A percentile compares a stretch with the other conserved stretches of the same genome.
Evolutionary conservation across 768 basidiomycete genomes (phyloP).

Genomic region (Suillus occidentalis): DNA sequence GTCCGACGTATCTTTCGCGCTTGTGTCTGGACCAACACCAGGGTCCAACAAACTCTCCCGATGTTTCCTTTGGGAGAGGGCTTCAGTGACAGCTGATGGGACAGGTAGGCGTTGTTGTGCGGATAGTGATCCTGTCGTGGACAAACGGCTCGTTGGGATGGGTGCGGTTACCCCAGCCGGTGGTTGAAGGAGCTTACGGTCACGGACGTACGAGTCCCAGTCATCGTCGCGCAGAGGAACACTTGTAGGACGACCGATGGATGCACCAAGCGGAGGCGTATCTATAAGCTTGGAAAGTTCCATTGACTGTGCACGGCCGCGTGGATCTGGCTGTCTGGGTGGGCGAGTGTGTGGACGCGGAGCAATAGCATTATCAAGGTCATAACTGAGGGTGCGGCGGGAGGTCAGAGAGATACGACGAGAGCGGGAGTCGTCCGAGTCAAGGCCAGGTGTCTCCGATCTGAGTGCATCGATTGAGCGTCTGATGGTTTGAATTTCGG

Average conservation of each 20-base stretch:
- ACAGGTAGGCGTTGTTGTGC: conserved; percentile 49
- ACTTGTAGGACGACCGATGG: conserved; percentile 69
- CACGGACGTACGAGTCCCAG: conserved; percentile 86
- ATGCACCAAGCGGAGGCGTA: conserved; percentile 45
- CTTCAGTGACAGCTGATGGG: conserved; percentile 73
- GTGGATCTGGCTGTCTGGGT: conserved; percentile 68
- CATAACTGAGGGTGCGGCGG: conserved; percentile 66
- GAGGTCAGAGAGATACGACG: conserved; percentile 67
- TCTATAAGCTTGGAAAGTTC: conserved; percentile 54
- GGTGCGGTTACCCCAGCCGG: conserved; percentile 80
- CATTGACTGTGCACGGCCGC: conserved; percentile 70
- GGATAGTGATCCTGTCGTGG: conserved; percentile 22
- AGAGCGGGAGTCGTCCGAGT: conserved; percentile 56
- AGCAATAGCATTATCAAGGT: conserved; percentile 53
- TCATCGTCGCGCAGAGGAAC: conserved; percentile 73
- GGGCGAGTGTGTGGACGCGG: conserved; percentile 65
- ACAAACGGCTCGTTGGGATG: conserved; percentile 58
- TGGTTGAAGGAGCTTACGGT: conserved; percentile 82
- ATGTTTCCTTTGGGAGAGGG: conserved; percentile 66
- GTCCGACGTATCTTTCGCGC: conserved; percentile 35
- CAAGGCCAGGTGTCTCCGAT: conserved; percentile 57
- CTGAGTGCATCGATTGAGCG: conserved; percentile 76
- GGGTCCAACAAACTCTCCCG: conserved; percentile 68
- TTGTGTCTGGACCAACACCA: conserved; percentile 27
- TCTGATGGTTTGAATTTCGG: conserved; percentile 79